phyloP scores from a whole-genome alignment of 1,284 basidiomycete genomes.

The Ceratobasidium sp. region DNA sequence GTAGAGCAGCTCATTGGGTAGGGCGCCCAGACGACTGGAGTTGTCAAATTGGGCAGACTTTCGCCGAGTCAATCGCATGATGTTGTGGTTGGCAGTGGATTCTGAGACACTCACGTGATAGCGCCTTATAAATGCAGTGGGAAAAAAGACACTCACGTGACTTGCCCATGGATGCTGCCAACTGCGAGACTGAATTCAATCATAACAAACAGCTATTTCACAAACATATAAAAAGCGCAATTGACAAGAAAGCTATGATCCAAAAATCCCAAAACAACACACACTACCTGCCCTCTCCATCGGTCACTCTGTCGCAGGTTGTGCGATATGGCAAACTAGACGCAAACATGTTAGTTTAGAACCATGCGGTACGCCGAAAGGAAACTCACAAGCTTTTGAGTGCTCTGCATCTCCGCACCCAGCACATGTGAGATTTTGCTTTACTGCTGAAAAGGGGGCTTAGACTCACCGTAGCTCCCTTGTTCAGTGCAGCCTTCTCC shows the following conservation, averaged over 20 bases:
- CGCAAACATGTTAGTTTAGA: not conserved
- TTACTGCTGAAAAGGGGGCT: not conserved
- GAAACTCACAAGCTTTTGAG: slow-evolving; percentile 27
- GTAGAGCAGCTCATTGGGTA: not conserved
- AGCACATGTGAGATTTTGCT: not conserved
- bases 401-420: too few relatives aligned
- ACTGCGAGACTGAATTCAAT: too few relatives aligned
- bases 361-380: too few relatives aligned
- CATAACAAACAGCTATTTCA: not conserved
- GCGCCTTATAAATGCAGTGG: too few relatives aligned
- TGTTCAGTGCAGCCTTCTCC: slow-evolving; percentile 24
- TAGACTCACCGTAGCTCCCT: slow-evolving; percentile 20
- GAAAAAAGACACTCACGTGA: too few relatives aligned
- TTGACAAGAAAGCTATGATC: not conserved
- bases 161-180: too few relatives aligned
- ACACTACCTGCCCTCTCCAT: not conserved
- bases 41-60: too few relatives aligned
- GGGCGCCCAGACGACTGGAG: too few relatives aligned
- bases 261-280: not conserved
- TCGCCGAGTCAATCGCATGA: too few relatives aligned
- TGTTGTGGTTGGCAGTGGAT: too few relatives aligned
- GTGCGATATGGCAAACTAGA: slow-evolving; percentile 23
- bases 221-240: not conserved
- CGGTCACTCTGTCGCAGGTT: not conserved
- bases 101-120: too few relatives aligned